A percentile compares a stretch with the other conserved stretches of the same genome.
phyloP scores from a whole-genome alignment of 768 basidiomycete species.

The Leccinellum luteum region DNA sequence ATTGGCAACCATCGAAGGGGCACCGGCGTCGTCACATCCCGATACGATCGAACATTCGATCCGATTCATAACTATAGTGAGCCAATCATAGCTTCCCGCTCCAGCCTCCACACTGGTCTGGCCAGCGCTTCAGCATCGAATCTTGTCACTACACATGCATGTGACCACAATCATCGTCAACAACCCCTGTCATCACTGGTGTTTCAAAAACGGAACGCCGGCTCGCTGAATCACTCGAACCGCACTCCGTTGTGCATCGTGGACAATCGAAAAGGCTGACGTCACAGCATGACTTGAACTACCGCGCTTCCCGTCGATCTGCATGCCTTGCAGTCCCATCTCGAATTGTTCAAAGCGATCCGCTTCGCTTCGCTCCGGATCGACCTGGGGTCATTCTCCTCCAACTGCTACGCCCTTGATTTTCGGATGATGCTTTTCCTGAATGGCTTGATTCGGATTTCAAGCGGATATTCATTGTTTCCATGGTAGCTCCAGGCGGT shows the following conservation, averaged over 20 bases:
- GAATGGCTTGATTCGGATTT: constrained; percentile 14
- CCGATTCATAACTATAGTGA: neutral
- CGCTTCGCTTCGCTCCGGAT: constrained; percentile 21
- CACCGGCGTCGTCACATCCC: neutral
- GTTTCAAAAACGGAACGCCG: neutral
- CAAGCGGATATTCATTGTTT: constrained; percentile 18
- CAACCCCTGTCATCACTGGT: neutral
- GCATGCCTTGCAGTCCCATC: neutral
- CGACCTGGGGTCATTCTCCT: constrained; percentile 20
- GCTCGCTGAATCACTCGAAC: neutral
- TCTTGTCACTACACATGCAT: neutral
- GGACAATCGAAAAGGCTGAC: neutral
- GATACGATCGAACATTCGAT: neutral
- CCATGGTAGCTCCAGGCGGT: neutral
- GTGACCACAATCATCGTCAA: too few species aligned
- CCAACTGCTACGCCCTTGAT: constrained; percentile 27
- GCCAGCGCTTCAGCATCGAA: neutral
- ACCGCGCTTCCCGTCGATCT: neutral
- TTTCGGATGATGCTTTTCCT: constrained; percentile 20
- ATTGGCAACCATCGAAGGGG: neutral
- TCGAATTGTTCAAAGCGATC: constrained; percentile 12
- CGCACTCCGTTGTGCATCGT: neutral
- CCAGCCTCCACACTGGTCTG: neutral
- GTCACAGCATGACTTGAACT: neutral
- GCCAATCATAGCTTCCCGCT: neutral